Percentiles rank a stretch among this genome's conserved stretches.
Evolutionary conservation across 768 basidiomycete genomes (phyloP).

Genomic region (Agaricus bisporus): DNA sequence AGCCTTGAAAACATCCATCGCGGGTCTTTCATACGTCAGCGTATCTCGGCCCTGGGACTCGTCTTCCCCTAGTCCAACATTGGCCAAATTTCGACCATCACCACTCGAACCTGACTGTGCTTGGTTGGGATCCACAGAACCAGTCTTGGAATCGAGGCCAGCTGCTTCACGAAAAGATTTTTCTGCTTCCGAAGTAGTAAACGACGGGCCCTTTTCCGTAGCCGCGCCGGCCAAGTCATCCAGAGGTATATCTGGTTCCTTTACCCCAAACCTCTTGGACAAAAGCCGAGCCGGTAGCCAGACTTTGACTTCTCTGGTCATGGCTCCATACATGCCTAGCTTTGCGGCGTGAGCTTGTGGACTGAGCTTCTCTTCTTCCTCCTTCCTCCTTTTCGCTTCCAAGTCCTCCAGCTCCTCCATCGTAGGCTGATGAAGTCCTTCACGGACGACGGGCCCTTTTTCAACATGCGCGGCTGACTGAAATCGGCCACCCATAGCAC

Average conservation of each 20-base stretch:
- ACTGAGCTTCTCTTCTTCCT: slow-evolving; percentile 53
- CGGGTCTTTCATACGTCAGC: slow-evolving; percentile 81
- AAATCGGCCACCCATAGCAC: slow-evolving; percentile 94
- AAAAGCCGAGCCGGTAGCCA: slow-evolving; percentile 85
- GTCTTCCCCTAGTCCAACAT: slow-evolving; percentile 90
- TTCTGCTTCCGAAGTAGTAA: slow-evolving; percentile 19
- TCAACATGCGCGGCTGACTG: slow-evolving; percentile 76
- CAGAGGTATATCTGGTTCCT: slow-evolving; percentile 68
- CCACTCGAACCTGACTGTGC: slow-evolving; percentile 8
- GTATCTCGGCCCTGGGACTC: slow-evolving; percentile 85
- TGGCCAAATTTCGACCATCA: slow-evolving; percentile 58
- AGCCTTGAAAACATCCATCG: slow-evolving; percentile 94
- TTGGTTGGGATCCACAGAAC: background rate
- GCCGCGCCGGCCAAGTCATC: slow-evolving; percentile 29
- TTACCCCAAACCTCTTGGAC: slow-evolving; percentile 92
- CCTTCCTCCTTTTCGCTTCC: slow-evolving; percentile 33
- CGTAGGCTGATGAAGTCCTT: slow-evolving; percentile 63
- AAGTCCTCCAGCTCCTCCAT: slow-evolving; percentile 37
- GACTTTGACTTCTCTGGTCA: slow-evolving; percentile 68
- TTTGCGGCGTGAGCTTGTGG: slow-evolving; percentile 79
- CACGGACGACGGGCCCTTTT: slow-evolving; percentile 49
- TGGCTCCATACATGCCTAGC: slow-evolving; percentile 83
- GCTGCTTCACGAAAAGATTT: slow-evolving; percentile 8
- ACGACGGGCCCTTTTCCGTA: slow-evolving; percentile 14
- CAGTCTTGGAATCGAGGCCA: background rate